These are phyloP conservation scores for Penicillium sp. DNA, from an alignment of 2,329 filamentous ascomycete species.

Conservation along the genomic window DNA sequence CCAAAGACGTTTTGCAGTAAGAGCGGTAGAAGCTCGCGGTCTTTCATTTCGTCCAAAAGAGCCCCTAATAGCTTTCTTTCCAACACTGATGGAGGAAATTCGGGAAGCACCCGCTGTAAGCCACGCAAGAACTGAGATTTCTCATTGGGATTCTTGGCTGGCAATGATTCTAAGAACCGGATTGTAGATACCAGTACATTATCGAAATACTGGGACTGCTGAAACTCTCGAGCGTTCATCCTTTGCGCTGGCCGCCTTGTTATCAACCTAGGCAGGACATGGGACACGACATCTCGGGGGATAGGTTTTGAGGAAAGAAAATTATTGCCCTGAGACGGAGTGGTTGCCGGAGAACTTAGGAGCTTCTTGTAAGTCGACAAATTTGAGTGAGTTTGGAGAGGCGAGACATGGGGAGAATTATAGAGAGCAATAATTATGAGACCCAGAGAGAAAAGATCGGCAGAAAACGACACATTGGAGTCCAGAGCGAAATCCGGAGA, in stretches of 20 bases:
- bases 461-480: constrained; percentile 72
- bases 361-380: constrained; percentile 78
- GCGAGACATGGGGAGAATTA: constrained; percentile 87
- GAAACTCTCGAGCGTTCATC: constrained; percentile 83
- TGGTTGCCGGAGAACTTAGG: constrained; percentile 70
- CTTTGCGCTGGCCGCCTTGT: constrained; percentile 81
- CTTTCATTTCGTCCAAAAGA: constrained; percentile 87
- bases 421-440: constrained; percentile 84
- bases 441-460: constrained; percentile 92
- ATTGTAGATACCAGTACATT: constrained; percentile 96
- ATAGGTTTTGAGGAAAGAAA: constrained; percentile 75
- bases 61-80: constrained; percentile 91
- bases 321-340: constrained; percentile 75
- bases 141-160: constrained; percentile 84
- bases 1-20: constrained; percentile 91
- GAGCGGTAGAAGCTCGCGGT: constrained; percentile 75
- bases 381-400: constrained; percentile 75
- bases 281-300: constrained; percentile 68
- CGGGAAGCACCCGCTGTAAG: constrained; percentile 76
- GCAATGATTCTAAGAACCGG: constrained; percentile 84
- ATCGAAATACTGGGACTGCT: constrained; percentile 93
- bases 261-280: constrained; percentile 78
- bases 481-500: constrained; percentile 94
- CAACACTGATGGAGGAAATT: constrained; percentile 88
- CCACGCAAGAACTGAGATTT: constrained; percentile 90